Percentiles rank a stretch among this genome's conserved stretches.
Evolutionary conservation across 805 yeast genomes (phyloP).

Genomic region (Cyberlindnera maclurae): DNA sequence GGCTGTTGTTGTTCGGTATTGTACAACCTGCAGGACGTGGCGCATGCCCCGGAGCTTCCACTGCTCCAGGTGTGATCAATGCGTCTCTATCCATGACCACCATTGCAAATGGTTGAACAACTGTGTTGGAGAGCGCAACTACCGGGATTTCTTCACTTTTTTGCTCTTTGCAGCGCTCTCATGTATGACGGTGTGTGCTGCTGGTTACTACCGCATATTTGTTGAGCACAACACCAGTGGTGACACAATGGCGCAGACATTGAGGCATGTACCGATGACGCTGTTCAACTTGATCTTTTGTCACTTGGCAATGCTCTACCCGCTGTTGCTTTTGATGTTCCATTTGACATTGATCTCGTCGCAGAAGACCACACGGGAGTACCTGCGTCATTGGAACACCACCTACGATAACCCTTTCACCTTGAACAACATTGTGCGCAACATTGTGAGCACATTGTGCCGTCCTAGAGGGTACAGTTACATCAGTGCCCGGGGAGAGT

Average conservation of each 20-base stretch:
- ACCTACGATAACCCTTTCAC: slow-evolving; percentile 30
- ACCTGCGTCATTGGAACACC: slow-evolving; percentile 38
- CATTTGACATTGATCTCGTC: slow-evolving; percentile 50
- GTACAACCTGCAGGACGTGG: slow-evolving; percentile 65
- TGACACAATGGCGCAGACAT: slow-evolving; percentile 17
- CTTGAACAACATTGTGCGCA: slow-evolving; percentile 24
- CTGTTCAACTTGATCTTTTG: slow-evolving; percentile 48
- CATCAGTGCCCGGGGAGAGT: slow-evolving; percentile 26
- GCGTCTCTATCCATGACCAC: slow-evolving; percentile 34
- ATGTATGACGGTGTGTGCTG: slow-evolving; percentile 22
- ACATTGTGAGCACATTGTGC: slow-evolving; percentile 27
- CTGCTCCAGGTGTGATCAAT: slow-evolving; percentile 61
- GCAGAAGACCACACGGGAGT: slow-evolving; percentile 71
- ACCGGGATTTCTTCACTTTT: slow-evolving; percentile 51
- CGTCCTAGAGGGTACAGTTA: slow-evolving; percentile 34
- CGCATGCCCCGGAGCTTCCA: slow-evolving; percentile 72
- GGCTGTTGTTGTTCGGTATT: slow-evolving; percentile 44
- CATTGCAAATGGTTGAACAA: slow-evolving; percentile 59
- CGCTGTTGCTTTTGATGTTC: slow-evolving; percentile 41
- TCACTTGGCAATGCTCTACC: slow-evolving; percentile 43
- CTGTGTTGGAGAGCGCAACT: slow-evolving; percentile 72
- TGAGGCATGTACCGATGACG: slow-evolving; percentile 30
- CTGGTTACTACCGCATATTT: slow-evolving; percentile 29
- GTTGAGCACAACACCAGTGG: slow-evolving; percentile 7
- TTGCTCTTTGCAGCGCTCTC: slow-evolving; percentile 32